These are phyloP conservation scores for Erythrophleum fordii DNA, from an alignment of 306 rosid genomes.

Conservation along the genomic window DNA sequence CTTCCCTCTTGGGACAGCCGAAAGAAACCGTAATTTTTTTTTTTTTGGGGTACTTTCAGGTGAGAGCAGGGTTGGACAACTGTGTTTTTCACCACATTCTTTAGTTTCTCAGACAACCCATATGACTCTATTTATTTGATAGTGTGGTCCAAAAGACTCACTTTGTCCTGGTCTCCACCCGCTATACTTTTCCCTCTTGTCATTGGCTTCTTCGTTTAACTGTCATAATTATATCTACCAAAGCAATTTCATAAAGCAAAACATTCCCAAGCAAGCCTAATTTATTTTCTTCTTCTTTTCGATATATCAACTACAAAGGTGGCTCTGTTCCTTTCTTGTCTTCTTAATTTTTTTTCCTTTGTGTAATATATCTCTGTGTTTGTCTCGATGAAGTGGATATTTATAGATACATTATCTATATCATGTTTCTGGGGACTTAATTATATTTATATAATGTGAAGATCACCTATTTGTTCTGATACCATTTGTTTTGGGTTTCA, in stretches of 20 bases:
- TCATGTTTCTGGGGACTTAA: not conserved
- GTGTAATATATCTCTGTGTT: not conserved
- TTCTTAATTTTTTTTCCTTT: not conserved
- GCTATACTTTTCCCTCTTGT: constrained; percentile 52
- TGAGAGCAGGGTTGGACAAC: constrained; percentile 58
- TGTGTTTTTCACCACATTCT: constrained; percentile 46
- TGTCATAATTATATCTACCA: constrained; percentile 53
- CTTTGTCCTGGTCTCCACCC: constrained; percentile 46
- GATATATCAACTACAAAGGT: constrained; percentile 20
- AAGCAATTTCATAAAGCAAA: constrained; percentile 47
- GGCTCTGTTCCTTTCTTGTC: constrained; percentile 21
- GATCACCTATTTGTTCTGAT: not conserved
- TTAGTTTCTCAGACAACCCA: constrained; percentile 51
- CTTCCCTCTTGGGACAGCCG: constrained; percentile 77
- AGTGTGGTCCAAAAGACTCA: constrained; percentile 64
- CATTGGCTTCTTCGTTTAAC: constrained; percentile 49
- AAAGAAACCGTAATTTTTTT: constrained; percentile 55
- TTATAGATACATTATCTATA: not conserved
- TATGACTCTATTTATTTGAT: constrained; percentile 57
- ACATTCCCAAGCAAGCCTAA: constrained; percentile 35
- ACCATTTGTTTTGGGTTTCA: constrained; percentile 35
- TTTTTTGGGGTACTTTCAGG: constrained; percentile 35
- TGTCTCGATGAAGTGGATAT: constrained; percentile 18
- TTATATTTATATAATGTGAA: not conserved
- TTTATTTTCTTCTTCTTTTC: constrained; percentile 1